Evolutionary conservation across 2,329 filamentous ascomycete genomes (phyloP).

Genomic region (Pseudogymnoascus sp.): DNA sequence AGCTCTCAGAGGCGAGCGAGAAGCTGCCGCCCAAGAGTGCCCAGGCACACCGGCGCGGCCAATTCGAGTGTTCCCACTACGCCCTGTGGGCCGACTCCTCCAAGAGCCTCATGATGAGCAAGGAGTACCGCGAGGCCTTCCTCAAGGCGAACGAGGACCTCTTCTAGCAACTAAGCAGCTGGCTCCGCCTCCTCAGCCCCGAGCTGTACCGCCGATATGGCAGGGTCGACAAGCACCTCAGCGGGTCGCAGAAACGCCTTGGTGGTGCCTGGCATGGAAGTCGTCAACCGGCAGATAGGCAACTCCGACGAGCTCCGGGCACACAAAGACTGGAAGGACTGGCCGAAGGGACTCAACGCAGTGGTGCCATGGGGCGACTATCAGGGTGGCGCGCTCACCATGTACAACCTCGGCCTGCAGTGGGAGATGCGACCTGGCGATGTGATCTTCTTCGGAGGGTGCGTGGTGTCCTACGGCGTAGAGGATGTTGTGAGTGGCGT

Average conservation of each 20-base stretch:
- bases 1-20: too few species aligned
- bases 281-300: background rate
- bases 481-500: background rate
- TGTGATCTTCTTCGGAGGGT: background rate
- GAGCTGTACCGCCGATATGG: background rate
- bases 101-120: background rate
- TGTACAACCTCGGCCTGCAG: background rate
- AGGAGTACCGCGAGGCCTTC: background rate
- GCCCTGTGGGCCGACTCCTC: background rate
- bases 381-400: background rate
- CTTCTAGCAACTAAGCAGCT: background rate
- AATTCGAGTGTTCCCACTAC: background rate
- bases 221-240: background rate
- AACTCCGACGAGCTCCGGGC: background rate
- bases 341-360: background rate
- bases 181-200: background rate
- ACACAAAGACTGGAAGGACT: background rate
- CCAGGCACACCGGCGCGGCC: background rate
- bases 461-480: background rate
- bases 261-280: background rate
- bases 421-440: background rate
- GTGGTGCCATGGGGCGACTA: background rate
- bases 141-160: background rate
- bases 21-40: background rate
- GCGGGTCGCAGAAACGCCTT: background rate